Base-by-base conservation (phyloP, 441 rosid species). In the Populus hybrid region DNA sequence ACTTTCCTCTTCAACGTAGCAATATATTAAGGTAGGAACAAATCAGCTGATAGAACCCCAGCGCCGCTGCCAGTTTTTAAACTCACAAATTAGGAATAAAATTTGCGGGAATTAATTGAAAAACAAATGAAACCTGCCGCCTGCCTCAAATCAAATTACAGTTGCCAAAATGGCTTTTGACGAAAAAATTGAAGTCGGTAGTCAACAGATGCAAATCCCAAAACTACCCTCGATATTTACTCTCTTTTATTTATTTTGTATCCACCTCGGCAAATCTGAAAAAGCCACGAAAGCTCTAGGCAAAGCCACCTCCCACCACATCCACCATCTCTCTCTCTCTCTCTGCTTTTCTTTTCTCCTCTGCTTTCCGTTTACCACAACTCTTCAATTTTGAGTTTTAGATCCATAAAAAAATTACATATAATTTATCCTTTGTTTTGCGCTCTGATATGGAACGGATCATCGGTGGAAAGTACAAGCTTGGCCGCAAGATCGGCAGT, bases 401-500 rank as follows among this genome's bases (percentile, higher is more conserved):
- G 61, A 53, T 53, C 61, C 61, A 16, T 53, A 53, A 53, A 53
- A 53, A 50, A 50, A 14, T 53, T 53, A 53, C 21, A 53, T 53
- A 18, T 53, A 53, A 5, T 53, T 6, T 16, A 50, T 53, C n/a
- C 2, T 53, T 14, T 18, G 0, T 16, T 53, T 53, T 53, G 7
- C 2, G 69, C 75, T 64, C 68, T 18, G 61, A 53, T 53, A 92
- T 94, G 97, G 99, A 93, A 74, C 91, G 99, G 72, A 83, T 89
- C 80, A 87, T 94, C 87, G 98, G 99, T 61, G 93, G 94, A 71
- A 92, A 92, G 86, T 92, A 82, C 84, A 93, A 91, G 91, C 95
- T 94, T 78, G 99, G 93, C 72, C 94, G 98, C 61, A 90, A 90
- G 89, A 93, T 94, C 94, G 98, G 98, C 80, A 88, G 97, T 78